Evolutionary conservation across 2,329 filamentous ascomycete species (phyloP), one percentile per base, ranked within the genome.

Genomic region (Bipolaris victoriae): DNA sequence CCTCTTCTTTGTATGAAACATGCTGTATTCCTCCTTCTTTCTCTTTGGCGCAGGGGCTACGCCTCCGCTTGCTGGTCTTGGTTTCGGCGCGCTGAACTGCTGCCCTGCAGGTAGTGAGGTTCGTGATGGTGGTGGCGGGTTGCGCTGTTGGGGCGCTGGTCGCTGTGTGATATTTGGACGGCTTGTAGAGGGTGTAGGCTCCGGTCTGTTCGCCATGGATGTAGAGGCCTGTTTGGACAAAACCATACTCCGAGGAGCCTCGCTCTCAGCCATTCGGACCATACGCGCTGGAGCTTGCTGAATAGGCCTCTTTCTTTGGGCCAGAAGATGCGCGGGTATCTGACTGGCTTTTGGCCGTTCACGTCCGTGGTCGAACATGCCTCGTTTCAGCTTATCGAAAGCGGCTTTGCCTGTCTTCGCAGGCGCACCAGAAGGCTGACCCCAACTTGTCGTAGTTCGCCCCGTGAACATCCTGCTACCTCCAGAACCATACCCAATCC

Each of bases 371-470:
- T 75, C 72, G 47, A 70, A 74, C 53, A 74, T 72, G 26, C 68
- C 69, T 45, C 71, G 60, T 57, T 65, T 67, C 7, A 76, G 53
- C 53, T 75, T 75, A 49, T 76, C 73, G 47, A 76, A 65, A n/a
- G 66, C 70, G 7, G 62, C 70, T 45, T 73, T 74, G n/a, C 73
- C 73, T 1, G 73, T 75, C 58, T 74, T 74, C 16, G 67, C 37
- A 7, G 73, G 73, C 7, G 71, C 66, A 13, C 64, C 66, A 22
- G 56, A 57, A 2, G 72, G 62, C 36, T 55, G 54, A 9, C 63
- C 69, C 70, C 65, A 70, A 45, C 55, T 60, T 22, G 54, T 58
- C 9, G 53, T 57, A 15, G 65, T 61, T 6, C 60, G 57, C 15
- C 58, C 60, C 4, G 63, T 57, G 39, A 66, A 68, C 49, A 63